Base-by-base conservation (phyloP, 306 rosid genomes). In the Rosa lucieae region DNA sequence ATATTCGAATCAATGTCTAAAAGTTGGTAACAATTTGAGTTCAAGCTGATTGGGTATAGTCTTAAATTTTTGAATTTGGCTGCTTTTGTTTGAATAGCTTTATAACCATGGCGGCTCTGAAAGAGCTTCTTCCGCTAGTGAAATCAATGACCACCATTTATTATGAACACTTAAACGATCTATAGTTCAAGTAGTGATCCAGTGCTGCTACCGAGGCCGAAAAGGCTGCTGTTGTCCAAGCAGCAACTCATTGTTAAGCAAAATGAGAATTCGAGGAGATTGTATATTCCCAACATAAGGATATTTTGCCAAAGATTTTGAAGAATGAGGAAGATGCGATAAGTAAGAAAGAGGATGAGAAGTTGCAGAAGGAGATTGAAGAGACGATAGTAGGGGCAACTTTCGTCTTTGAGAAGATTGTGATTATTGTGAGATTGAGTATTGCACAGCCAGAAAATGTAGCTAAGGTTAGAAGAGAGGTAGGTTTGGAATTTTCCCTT, bases 401-500 rank as follows among this genome's bases (percentile, higher is more conserved):
- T 92, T 48, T 93, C 94, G 0, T 32, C 35, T 92, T 92, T 65
- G 97, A 92, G 86, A 89, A 92, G n/a, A 89, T 90, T 65, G 94
- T 94, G 70, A 26, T 26, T 26, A 90, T 92, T 61, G 94, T 88
- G 53, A 88, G 94, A 49, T 80, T 94, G 67, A 92, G 97, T 78
- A 92, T 93, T 0, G 97, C 94, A 3, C 97, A 90, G 83, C 98
- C 96, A 0, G 89, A 92, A 52, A 92, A 92, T 84, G 94, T 92
- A 46, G 89, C 94, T 32, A 32, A 32, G 35, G 35, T 32, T 32
- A 32, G 35, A 32, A 32, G 35, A 32, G 35, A 32, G 35, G 35
- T 32, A 32, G 35, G 1, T 32, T 32, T 32, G 35, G 35, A 32
- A 32, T 32, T 32, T 32, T 32, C 35, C 35, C 35, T 32, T 32